Evolutionary conservation across 768 basidiomycete genomes (phyloP).

Genomic region (Daedaleopsis sinensis): DNA sequence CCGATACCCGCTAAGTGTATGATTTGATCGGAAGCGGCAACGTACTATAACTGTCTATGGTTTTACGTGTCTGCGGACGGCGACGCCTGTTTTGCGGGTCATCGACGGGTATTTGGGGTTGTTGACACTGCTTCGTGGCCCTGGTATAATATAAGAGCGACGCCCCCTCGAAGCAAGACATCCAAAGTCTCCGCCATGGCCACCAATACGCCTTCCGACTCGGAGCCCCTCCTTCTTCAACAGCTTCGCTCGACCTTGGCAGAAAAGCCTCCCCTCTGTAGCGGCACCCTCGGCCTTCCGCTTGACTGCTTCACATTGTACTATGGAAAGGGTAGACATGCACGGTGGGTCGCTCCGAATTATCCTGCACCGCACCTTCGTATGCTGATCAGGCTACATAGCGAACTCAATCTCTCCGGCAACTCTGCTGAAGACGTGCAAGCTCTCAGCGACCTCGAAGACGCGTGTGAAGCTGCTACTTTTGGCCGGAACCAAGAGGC

Average conservation of each 20-base stretch:
- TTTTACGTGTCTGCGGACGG: no score
- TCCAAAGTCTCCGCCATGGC: no score
- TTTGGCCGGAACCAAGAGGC: constrained; percentile 31
- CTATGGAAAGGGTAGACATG: neutral
- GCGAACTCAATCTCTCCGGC: constrained; percentile 6
- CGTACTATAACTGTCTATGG: no score
- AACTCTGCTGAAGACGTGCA: neutral
- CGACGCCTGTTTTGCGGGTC: no score
- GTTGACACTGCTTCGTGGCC: no score
- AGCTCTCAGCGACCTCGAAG: constrained; percentile 11
- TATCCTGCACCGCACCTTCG: neutral
- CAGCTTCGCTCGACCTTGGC: neutral
- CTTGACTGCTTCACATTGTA: neutral
- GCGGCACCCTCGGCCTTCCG: neutral
- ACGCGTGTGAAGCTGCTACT: constrained; percentile 31
- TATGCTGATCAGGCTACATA: neutral
- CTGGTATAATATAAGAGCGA: no score
- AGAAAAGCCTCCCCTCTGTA: neutral
- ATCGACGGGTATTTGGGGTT: no score
- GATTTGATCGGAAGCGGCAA: no score
- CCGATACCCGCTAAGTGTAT: no score
- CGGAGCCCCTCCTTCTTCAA: neutral
- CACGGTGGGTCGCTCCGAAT: neutral
- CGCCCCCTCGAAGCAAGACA: no score
- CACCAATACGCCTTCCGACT: no score